Base-by-base conservation (phyloP, 345 rosid species). In the Salix koriyanagi region DNA sequence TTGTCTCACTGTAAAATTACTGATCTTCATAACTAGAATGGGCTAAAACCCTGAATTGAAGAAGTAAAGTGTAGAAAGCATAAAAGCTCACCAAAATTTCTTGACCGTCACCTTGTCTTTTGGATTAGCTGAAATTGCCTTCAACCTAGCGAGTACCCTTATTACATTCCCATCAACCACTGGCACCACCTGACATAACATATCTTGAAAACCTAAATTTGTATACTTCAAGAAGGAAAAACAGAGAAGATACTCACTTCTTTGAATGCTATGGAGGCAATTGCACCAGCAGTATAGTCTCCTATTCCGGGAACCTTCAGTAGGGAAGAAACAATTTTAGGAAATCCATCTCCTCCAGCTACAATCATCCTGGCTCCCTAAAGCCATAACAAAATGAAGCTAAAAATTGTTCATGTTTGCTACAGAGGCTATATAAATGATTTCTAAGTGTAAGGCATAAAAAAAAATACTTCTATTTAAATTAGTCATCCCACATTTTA, bases 81-180 rank as follows among this genome's bases (percentile, higher is more conserved):
- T 25, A 7, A 68, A 52, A 23, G 52, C 90, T 91, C 79, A 91
- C 97, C 99, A 93, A 76, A 95, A 87, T 37, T 71, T 87, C 86
- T 86, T 90, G 71, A 86, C 34, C 3, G 96, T 87, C 26, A 65
- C 32, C 25, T 82, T 82, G 77, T 91, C 90, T 84, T 93, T 95
- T 32, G 97, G 97, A 85, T 95, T 95, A 30, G 91, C 89, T 75
- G 97, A 88, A 77, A 92, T 86, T 26, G 97, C 89, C 82, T 87
- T 91, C 66, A 92, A 79, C 79, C 98, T 90, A 28, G 92, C 77
- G 78, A 91, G 88, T 78, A 89, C 91, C 82, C 95, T 85, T 62
- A 87, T 82, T 14, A 91, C 95, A 81, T 91, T 91, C 52, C 95
- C 95, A 79, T 89, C 92, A 76, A 91, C 95, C 28, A 87, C 87